Base-by-base conservation (phyloP, 768 basidiomycete species). In the Trichaptum fuscoviolaceum region DNA sequence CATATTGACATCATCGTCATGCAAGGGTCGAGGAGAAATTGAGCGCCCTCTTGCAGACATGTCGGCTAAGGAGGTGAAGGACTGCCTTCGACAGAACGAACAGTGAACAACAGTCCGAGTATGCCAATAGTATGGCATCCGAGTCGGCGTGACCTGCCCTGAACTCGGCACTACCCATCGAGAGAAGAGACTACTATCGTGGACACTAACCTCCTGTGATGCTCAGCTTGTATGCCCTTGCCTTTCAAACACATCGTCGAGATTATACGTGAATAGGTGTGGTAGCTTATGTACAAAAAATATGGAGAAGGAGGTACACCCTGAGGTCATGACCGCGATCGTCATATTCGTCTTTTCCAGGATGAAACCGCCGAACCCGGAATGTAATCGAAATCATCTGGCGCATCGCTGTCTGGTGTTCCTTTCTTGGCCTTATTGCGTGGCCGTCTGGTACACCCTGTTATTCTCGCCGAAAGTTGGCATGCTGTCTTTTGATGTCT, bases 1-100 rank as follows among this genome's bases (percentile, higher is more conserved):
- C 79, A 82, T 79, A 72, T 88, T 87, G 59, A 87, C 77, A 66
- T 89, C 89, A 15, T 66, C 68, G 64, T 73, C 76, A 35, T 66
- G 70, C 62, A 70, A 27, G 24, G 61, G 62, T 7, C 71, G 65
- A 58, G 73, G 75, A 27, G 75, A 75, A 18, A 58, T 58, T 35
- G 75, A 76, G 10, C 75, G 70, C 12, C 73, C 75, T 68, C 71
- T 73, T 18, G 63, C 64, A 35, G 72, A 75, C 74, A 75, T 75
- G 24, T 63, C 66, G 67, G 26, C 2, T 5, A 23, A 34, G 15
- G 59, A 18, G 20, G 42, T 52, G 42, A 52, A 20, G 42, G 42
- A 20, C 12, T n/a, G n/a, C n/a, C n/a, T 52, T 52, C 15, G 20
- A 52, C 12, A 20, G 15, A 3, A 12, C 42, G 12, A 20, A 2